Evolutionary conservation across 192 early-diverging fungal species (phyloP).

Genomic region (Jimgerdemannia flammicorona): DNA sequence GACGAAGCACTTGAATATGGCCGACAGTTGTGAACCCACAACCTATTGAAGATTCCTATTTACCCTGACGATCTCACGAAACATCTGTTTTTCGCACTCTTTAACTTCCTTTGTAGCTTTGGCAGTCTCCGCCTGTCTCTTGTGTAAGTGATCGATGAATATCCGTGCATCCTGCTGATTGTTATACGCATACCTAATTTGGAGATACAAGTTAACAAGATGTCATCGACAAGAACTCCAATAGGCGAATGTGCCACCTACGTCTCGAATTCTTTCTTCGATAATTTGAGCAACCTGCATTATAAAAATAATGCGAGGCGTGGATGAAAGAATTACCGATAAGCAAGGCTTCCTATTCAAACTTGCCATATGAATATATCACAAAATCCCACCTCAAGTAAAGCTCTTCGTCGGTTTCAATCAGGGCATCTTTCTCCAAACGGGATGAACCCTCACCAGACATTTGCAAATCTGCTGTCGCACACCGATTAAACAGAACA

Average conservation of each 20-base stretch:
- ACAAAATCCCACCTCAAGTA: not conserved
- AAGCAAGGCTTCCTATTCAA: not conserved
- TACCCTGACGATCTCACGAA: not conserved
- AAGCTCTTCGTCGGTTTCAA: not conserved
- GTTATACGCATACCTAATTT: not conserved
- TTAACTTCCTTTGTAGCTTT: not conserved
- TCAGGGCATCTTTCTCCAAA: not conserved
- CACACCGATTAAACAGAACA: too few relatives aligned
- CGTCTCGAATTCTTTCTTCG: not conserved
- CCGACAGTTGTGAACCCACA: too few relatives aligned
- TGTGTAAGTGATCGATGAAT: not conserved
- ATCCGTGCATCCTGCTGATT: not conserved
- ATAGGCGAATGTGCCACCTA: not conserved
- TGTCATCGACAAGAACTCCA: too few relatives aligned
- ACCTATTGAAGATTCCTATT: not conserved
- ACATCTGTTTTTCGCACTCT: not conserved
- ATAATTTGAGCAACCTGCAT: not conserved
- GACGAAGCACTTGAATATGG: too few relatives aligned
- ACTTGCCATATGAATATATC: not conserved
- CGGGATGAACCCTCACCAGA: too few relatives aligned
- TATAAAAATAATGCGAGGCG: too few relatives aligned
- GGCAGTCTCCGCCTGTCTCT: not conserved
- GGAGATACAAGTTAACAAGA: too few relatives aligned
- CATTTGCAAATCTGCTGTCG: too few relatives aligned
- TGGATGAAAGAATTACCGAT: not conserved